Conservation (phyloP, 331 rosid species). For the Malus hybrid region DNA sequence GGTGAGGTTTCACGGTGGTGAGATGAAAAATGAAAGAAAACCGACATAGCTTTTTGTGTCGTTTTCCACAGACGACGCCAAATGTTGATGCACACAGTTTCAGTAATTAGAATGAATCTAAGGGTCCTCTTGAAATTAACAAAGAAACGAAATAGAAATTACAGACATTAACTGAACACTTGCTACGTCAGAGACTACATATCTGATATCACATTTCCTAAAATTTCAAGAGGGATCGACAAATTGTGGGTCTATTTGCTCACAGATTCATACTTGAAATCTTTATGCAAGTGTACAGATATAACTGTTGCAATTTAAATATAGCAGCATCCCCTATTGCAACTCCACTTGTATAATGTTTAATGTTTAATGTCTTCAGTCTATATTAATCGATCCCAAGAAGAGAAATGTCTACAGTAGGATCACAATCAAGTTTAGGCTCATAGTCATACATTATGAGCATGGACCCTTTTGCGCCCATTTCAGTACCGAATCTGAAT, state of each 20-base stretch:
- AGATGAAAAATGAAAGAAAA: too few relatives aligned
- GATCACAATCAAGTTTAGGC: neutral
- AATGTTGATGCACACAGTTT: neutral
- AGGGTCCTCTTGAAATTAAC: neutral
- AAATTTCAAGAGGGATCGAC: too few relatives aligned
- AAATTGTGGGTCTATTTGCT: neutral
- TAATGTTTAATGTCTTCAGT: neutral
- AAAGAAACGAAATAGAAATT: neutral
- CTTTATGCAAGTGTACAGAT: neutral
- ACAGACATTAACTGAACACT: neutral
- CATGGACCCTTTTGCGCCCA: neutral
- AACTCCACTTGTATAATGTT: neutral
- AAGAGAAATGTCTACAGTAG: neutral
- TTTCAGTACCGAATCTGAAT: neutral
- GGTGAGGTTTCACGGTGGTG: too few relatives aligned
- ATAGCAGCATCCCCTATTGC: neutral
- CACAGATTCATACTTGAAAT: neutral
- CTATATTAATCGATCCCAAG: neutral
- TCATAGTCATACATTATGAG: neutral
- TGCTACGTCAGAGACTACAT: neutral
- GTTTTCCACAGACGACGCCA: too few relatives aligned
- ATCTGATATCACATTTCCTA: neutral
- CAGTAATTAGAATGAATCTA: neutral
- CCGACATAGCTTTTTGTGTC: too few relatives aligned
- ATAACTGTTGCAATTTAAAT: neutral